phyloP scores from a whole-genome alignment of 495 filamentous ascomycete genomes.

The Podospora comata region DNA sequence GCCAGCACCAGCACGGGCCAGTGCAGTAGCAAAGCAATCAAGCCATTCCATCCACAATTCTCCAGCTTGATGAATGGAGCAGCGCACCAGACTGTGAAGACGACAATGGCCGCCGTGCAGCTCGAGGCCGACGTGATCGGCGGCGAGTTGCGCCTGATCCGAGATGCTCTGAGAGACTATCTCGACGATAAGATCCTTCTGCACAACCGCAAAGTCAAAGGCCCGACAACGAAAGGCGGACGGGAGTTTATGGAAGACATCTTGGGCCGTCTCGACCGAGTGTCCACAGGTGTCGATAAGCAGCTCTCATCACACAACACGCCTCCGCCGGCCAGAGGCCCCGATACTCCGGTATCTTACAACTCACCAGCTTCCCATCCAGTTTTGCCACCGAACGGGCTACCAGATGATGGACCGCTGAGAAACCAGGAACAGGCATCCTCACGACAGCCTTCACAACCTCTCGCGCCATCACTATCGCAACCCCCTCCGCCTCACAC shows the following conservation, averaged over 20 bases:
- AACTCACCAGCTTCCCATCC: constrained; percentile 9
- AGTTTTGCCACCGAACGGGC: neutral
- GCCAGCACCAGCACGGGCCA: constrained; percentile 15
- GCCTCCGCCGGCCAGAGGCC: constrained; percentile 12
- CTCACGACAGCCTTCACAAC: neutral
- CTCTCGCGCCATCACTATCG: neutral
- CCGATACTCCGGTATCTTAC: constrained; percentile 26
- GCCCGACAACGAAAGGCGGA: constrained; percentile 27
- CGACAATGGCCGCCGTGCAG: constrained; percentile 31
- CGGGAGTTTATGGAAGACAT: constrained; percentile 27
- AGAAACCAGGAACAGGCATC: neutral
- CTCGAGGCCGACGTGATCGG: constrained; percentile 27
- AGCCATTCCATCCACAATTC: neutral
- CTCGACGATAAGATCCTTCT: constrained; percentile 20
- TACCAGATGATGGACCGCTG: neutral
- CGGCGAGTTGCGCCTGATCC: constrained; percentile 27
- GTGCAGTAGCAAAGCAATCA: constrained; percentile 10
- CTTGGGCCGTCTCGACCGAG: constrained; percentile 26
- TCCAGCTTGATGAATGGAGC: neutral
- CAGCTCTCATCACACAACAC: constrained; percentile 17
- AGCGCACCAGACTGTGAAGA: constrained; percentile 7
- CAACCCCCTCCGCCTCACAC: neutral
- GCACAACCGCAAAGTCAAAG: constrained; percentile 27
- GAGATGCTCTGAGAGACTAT: constrained; percentile 26
- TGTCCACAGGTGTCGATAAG: constrained; percentile 15